Base-by-base conservation (phyloP, 805 yeast genomes). In the Sugiyamaella qingdaonensis region DNA sequence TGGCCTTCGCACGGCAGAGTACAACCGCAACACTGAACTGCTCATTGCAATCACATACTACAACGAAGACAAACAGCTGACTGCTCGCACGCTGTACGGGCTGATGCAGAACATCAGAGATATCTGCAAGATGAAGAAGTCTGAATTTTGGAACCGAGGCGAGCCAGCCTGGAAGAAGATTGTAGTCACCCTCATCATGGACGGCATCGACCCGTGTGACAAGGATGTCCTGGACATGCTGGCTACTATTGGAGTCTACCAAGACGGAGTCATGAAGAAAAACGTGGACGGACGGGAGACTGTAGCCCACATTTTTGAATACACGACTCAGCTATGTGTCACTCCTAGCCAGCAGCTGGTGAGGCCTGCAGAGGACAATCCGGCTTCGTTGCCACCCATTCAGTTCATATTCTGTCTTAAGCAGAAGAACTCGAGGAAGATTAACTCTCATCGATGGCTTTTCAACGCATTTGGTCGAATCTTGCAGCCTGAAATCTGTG, bases 361-460 rank as follows among this genome's bases (percentile, higher is more conserved):
- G 24, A 80, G 81, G 10, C 83, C 85, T 1, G 79, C 75, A 34
- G 78, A 78, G 58, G 78, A 77, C 53, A 78, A 80, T 60, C 49
- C 65, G 39, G 56, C 63, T 16, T 65, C 70, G 21, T 73, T 81
- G 54, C 82, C 81, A 13, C 87, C 87, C 0, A 81, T 82, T 31
- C 87, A 82, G 65, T 68, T 82, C 67, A 68, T 83, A 41, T 77
- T 82, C 58, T 81, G 85, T 54, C 69, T 82, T 58, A 82, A 82
- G 67, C 86, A 82, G 65, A 70, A 77, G 56, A 82, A 82, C 66
- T 76, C 84, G 24, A 81, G 82, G 67, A 82, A 82, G 58, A 82
- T 82, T 66, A 82, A 82, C 66, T 79, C 85, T 24, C 87, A 82
- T 64, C 70, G 87, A 56, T 82, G 87, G 87, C 78, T 84, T 61